A percentile compares a stretch with the other conserved stretches of the same genome.
Evolutionary conservation across 176 grass and related monocot species (phyloP).

Genomic region (Aegilops umbellulata): DNA sequence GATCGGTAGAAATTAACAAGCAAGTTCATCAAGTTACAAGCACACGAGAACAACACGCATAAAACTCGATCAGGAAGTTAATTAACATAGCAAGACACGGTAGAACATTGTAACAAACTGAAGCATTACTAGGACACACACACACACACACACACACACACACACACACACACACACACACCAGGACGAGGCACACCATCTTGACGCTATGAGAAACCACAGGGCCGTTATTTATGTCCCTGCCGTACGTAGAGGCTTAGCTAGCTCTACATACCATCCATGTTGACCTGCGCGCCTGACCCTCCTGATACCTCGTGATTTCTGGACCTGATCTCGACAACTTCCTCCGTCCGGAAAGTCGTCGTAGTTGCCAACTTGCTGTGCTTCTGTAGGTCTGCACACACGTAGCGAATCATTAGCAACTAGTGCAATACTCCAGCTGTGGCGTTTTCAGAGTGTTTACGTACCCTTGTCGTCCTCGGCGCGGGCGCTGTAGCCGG

Average conservation of each 20-base stretch:
- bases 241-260: not conserved
- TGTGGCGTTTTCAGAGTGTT: not conserved
- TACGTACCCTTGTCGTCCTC: constrained; percentile 16
- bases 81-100: not conserved
- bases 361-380: not conserved
- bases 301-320: not conserved
- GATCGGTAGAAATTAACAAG: too few species aligned
- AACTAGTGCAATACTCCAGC: not conserved
- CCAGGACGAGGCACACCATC: not conserved
- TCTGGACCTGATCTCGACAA: not conserved
- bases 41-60: not conserved
- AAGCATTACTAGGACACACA: not conserved
- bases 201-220: not conserved
- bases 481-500: not conserved
- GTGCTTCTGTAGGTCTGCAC: not conserved
- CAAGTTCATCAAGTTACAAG: not conserved
- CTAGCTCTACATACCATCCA: too few species aligned
- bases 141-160: too few species aligned
- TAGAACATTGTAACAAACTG: not conserved
- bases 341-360: not conserved
- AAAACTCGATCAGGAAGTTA: not conserved
- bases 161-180: too few species aligned
- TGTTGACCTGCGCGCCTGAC: not conserved
- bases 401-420: not conserved
- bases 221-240: too few species aligned